A percentile compares a stretch with the other conserved stretches of the same genome.
phyloP scores from a whole-genome alignment of 768 basidiomycete genomes.

The Leccinum incarnatum region DNA sequence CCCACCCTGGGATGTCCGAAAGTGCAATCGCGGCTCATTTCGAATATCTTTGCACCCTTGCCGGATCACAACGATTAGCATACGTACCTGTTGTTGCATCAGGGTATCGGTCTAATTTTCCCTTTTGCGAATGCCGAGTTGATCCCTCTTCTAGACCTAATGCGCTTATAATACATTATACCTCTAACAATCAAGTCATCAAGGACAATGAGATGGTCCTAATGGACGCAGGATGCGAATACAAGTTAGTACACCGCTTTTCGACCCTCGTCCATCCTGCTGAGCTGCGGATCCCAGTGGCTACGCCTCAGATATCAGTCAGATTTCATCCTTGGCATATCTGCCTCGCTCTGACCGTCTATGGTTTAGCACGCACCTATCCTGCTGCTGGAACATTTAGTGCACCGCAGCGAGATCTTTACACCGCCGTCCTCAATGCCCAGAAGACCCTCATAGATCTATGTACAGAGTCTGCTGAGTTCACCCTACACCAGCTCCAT shows the following conservation, averaged over 20 bases:
- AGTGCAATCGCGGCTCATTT: slow-evolving; percentile 75
- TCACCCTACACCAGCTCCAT: slow-evolving; percentile 78
- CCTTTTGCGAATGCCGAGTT: background rate
- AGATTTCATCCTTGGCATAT: slow-evolving; percentile 19
- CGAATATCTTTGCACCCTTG: slow-evolving; percentile 78
- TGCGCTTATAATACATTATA: slow-evolving; percentile 91
- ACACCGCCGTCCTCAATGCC: slow-evolving; percentile 69
- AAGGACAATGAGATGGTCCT: slow-evolving; percentile 72
- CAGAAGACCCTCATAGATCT: slow-evolving; percentile 65
- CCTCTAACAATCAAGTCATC: slow-evolving; percentile 80
- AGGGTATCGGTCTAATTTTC: slow-evolving; percentile 49
- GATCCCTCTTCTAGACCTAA: slow-evolving; percentile 56
- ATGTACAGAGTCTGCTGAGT: slow-evolving; percentile 54
- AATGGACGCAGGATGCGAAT: slow-evolving; percentile 92
- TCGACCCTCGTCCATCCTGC: background rate
- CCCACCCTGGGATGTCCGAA: slow-evolving; percentile 59
- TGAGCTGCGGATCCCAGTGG: slow-evolving; percentile 47
- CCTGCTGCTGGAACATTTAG: slow-evolving; percentile 84
- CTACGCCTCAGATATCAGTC: slow-evolving; percentile 94
- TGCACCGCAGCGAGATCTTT: slow-evolving; percentile 78
- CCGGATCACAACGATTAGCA: slow-evolving; percentile 83
- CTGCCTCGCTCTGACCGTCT: slow-evolving; percentile 5
- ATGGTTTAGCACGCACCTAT: slow-evolving; percentile 71
- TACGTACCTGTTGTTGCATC: slow-evolving; percentile 98
- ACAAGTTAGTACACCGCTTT: slow-evolving; percentile 53